These are phyloP conservation scores for Astraeus odoratus DNA, from an alignment of 768 basidiomycete species.

Conservation along the genomic window DNA sequence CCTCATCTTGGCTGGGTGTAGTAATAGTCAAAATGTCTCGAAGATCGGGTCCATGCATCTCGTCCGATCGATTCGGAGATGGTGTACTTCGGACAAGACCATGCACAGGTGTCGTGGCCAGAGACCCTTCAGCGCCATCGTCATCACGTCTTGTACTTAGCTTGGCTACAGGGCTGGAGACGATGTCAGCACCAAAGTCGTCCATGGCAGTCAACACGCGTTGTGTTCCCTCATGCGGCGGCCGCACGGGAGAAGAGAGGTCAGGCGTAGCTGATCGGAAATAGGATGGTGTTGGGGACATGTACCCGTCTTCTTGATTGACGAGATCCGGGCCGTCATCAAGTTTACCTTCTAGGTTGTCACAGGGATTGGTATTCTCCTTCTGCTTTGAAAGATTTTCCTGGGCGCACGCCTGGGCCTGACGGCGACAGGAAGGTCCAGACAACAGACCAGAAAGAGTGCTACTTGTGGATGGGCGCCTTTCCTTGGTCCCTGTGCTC, in stretches of 20 bases:
- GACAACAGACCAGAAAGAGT: slow-evolving; percentile 6
- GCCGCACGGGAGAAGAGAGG: slow-evolving; percentile 56
- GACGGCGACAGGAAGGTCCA: slow-evolving; percentile 29
- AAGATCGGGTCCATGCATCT: slow-evolving; percentile 36
- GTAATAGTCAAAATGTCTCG: slow-evolving; percentile 38
- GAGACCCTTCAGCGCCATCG: slow-evolving; percentile 1
- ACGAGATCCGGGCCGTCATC: slow-evolving; percentile 37
- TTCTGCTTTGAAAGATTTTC: slow-evolving; percentile 37
- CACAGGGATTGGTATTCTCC: slow-evolving; percentile 33
- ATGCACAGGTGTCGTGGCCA: slow-evolving; percentile 3
- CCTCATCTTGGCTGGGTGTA: slow-evolving; percentile 4
- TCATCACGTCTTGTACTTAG: slow-evolving; percentile 10
- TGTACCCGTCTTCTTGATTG: slow-evolving; percentile 76
- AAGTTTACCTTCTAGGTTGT: slow-evolving; percentile 35
- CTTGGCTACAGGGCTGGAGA: slow-evolving; percentile 27
- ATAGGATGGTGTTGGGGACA: slow-evolving; percentile 60
- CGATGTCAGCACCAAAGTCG: slow-evolving; percentile 47
- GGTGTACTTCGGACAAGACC: slow-evolving; percentile 27
- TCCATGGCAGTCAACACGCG: slow-evolving; percentile 12
- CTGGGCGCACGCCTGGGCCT: slow-evolving; percentile 27
- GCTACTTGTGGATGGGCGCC: slow-evolving; percentile 2
- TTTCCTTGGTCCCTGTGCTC: slow-evolving; percentile 12
- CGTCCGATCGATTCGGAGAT: slow-evolving; percentile 11
- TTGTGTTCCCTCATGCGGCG: slow-evolving; percentile 16
- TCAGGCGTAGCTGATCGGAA: slow-evolving; percentile 46